phyloP scores from a whole-genome alignment of 129 eudicot genomes.

The Logfia minima region DNA sequence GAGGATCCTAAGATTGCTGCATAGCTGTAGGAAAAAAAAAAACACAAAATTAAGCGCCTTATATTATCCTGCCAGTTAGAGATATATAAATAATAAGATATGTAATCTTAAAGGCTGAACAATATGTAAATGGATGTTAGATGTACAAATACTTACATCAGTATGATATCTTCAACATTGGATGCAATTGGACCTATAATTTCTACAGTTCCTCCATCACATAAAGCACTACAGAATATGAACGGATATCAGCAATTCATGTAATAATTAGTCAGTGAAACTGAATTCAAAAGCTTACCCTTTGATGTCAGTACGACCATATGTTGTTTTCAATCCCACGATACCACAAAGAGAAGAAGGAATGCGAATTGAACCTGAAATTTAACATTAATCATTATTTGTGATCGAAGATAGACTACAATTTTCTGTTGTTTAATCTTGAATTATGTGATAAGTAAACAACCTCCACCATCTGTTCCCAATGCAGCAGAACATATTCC shows the following conservation, averaged over 20 bases:
- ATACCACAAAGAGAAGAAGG: constrained; percentile 98
- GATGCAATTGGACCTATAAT: constrained; percentile 90
- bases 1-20: constrained; percentile 96
- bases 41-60: not conserved
- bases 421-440: not conserved
- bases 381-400: constrained; percentile 23
- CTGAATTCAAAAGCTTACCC: constrained; percentile 50
- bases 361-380: constrained; percentile 86
- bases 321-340: constrained; percentile 92
- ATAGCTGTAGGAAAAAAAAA: constrained; percentile 66
- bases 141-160: constrained; percentile 56
- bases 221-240: constrained; percentile 56
- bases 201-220: constrained; percentile 90
- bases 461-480: constrained; percentile 99
- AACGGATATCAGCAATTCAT: constrained; percentile 11
- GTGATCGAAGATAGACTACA: not conserved
- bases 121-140: not conserved
- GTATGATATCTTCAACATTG: constrained; percentile 83
- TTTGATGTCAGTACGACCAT: constrained; percentile 70
- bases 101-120: not conserved
- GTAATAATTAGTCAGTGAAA: not conserved
- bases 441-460: constrained; percentile 27
- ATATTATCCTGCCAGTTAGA: not conserved
- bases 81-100: not conserved
- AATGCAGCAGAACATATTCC: constrained; percentile 92